phyloP scores from a whole-genome alignment of 2,329 filamentous ascomycete genomes.

The Mycosphaerella sp. region DNA sequence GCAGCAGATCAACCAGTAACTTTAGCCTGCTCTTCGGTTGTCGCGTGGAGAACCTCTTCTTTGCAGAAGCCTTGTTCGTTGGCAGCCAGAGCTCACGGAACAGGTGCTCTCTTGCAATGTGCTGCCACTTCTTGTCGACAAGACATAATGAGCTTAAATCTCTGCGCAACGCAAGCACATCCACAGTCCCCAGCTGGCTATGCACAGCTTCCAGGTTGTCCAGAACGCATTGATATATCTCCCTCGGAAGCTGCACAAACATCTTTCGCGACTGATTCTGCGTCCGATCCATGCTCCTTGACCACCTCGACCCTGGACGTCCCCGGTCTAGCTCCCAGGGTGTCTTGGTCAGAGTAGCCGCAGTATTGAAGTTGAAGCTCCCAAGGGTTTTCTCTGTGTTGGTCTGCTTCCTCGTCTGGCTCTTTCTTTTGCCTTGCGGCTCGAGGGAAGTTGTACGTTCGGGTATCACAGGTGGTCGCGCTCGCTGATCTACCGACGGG shows the following conservation, averaged over 20 bases:
- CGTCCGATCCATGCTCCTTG: conserved; percentile 13
- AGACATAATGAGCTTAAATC: conserved; percentile 50
- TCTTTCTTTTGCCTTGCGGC: conserved; percentile 7
- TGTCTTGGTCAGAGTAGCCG: conserved; percentile 30
- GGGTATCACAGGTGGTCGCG: conserved; percentile 16
- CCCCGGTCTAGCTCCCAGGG: conserved; percentile 37
- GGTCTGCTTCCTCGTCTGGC: conserved; percentile 19
- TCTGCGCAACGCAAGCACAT: conserved; percentile 49
- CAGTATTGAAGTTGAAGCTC: conserved; percentile 12
- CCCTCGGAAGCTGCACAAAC: conserved; percentile 46
- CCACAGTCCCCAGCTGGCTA: conserved; percentile 34
- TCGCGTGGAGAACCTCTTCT: conserved; percentile 36
- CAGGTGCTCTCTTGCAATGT: conserved; percentile 46
- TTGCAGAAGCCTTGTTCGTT: conserved; percentile 36
- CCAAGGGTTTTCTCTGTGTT: conserved; percentile 10
- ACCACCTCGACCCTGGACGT: conserved; percentile 16
- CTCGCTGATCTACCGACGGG: conserved; percentile 8
- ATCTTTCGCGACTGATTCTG: conserved; percentile 29
- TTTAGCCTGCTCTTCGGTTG: conserved; percentile 47
- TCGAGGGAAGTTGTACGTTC: conserved; percentile 18
- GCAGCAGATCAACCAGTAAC: conserved; percentile 50
- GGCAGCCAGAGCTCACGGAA: conserved; percentile 37
- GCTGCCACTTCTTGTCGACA: conserved; percentile 53
- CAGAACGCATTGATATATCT: conserved; percentile 52
- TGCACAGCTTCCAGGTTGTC: conserved; percentile 46